These are phyloP conservation scores for Geranium rotundifolium DNA, from an alignment of 345 rosid species.

Conservation along the genomic window DNA sequence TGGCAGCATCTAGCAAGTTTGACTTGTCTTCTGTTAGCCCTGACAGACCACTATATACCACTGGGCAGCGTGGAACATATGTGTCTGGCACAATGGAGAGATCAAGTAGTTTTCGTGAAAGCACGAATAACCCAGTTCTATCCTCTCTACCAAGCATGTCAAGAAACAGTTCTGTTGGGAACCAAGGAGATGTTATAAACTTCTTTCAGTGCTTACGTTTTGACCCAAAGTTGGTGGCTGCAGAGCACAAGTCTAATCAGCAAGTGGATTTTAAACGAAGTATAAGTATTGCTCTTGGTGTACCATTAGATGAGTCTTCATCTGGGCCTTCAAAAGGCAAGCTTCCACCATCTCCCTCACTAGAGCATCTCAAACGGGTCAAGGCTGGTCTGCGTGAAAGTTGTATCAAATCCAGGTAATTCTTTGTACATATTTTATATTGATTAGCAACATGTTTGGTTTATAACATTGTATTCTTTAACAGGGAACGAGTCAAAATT, in stretches of 20 bases:
- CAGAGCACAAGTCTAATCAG: slow-evolving; percentile 66
- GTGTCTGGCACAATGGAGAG: slow-evolving; percentile 62
- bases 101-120: slow-evolving; percentile 81
- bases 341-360: slow-evolving; percentile 34
- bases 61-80: slow-evolving; percentile 77
- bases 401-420: slow-evolving; percentile 73
- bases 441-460: slow-evolving; percentile 14
- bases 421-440: slow-evolving; percentile 18
- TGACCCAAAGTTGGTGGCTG: slow-evolving; percentile 63
- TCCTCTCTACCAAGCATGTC: slow-evolving; percentile 59
- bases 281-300: slow-evolving; percentile 59
- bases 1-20: slow-evolving; percentile 80
- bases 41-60: slow-evolving; percentile 56
- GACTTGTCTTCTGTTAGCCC: slow-evolving; percentile 78
- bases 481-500: slow-evolving; percentile 71
- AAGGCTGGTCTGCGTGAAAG: slow-evolving; percentile 56
- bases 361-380: slow-evolving; percentile 72
- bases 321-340: slow-evolving; percentile 50
- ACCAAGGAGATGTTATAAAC: slow-evolving; percentile 39
- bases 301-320: slow-evolving; percentile 65
- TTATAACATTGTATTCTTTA: slow-evolving; percentile 19
- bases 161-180: slow-evolving; percentile 50
- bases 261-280: slow-evolving; percentile 65
- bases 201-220: slow-evolving; percentile 66
- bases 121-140: slow-evolving; percentile 40